These are phyloP conservation scores for Acacia confusa DNA, from an alignment of 306 rosid genomes.

Conservation along the genomic window DNA sequence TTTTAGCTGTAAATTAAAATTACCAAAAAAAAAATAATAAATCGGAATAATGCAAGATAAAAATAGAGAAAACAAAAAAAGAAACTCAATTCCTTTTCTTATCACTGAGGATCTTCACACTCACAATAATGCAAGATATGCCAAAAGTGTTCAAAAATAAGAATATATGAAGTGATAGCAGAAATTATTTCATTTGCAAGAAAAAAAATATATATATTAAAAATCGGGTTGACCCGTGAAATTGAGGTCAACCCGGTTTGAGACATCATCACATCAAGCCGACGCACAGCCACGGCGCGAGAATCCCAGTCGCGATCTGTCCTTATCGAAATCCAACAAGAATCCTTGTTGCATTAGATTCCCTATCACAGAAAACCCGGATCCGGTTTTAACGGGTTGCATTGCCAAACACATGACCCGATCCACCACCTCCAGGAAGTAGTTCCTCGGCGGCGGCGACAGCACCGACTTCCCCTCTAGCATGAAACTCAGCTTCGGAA, in stretches of 20 bases:
- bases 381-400: constrained; percentile 51
- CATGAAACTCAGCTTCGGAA: constrained; percentile 55
- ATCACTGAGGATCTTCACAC: background rate
- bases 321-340: constrained; percentile 69
- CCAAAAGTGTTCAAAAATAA: constrained; percentile 2
- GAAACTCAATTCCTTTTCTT: background rate
- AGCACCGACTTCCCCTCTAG: constrained; percentile 48
- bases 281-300: constrained; percentile 74
- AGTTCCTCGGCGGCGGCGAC: constrained; percentile 66
- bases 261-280: constrained; percentile 37
- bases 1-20: background rate
- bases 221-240: background rate
- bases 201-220: background rate
- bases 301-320: constrained; percentile 66
- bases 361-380: constrained; percentile 73
- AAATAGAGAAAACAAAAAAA: background rate
- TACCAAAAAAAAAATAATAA: background rate
- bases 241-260: background rate
- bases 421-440: constrained; percentile 58
- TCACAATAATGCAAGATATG: constrained; percentile 6
- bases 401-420: constrained; percentile 63
- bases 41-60: background rate
- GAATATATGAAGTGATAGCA: background rate
- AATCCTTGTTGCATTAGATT: constrained; percentile 87
- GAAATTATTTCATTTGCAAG: background rate